A percentile compares a stretch with the other conserved stretches of the same genome.
Evolutionary conservation across 2,329 filamentous ascomycete genomes (phyloP).

Genomic region (Geosmithia flava): DNA sequence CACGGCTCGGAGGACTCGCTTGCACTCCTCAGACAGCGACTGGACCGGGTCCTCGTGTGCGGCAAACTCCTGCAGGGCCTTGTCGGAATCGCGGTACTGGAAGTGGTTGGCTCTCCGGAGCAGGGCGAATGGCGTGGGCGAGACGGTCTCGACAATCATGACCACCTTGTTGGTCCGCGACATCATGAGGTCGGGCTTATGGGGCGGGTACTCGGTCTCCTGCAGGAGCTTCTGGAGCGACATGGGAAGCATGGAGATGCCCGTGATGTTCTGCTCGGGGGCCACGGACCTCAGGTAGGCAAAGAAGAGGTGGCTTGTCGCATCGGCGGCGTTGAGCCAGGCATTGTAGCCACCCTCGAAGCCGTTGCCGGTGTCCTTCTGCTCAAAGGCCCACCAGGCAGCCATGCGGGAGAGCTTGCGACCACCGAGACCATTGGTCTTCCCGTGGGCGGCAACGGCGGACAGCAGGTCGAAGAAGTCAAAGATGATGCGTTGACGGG

Average conservation of each 20-base stretch:
- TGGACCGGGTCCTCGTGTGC: slow-evolving; percentile 80
- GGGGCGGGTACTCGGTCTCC: slow-evolving; percentile 89
- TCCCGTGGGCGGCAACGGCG: slow-evolving; percentile 83
- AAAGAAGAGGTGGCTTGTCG: slow-evolving; percentile 94
- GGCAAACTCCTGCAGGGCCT: slow-evolving; percentile 72
- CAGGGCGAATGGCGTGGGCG: slow-evolving; percentile 84
- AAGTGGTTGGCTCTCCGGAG: slow-evolving; percentile 88
- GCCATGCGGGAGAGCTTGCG: slow-evolving; percentile 90
- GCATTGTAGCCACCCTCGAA: slow-evolving; percentile 90
- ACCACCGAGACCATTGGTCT: slow-evolving; percentile 84
- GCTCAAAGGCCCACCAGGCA: slow-evolving; percentile 98
- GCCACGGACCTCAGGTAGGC: slow-evolving; percentile 85
- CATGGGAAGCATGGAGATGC: slow-evolving; percentile 76
- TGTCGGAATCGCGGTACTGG: slow-evolving; percentile 83
- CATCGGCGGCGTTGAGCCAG: slow-evolving; percentile 83
- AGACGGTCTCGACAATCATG: slow-evolving; percentile 94
- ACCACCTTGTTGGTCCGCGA: slow-evolving; percentile 77
- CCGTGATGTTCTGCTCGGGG: slow-evolving; percentile 64
- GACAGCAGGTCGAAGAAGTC: slow-evolving; percentile 93
- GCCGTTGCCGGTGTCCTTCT: slow-evolving; percentile 72
- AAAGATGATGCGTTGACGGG: slow-evolving; percentile 79
- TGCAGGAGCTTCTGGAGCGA: slow-evolving; percentile 84
- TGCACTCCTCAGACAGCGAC: slow-evolving; percentile 86
- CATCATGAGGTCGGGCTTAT: slow-evolving; percentile 63
- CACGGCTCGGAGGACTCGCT: slow-evolving; percentile 78